A percentile compares a stretch with the other conserved stretches of the same genome.
Evolutionary conservation across 441 rosid genomes (phyloP).

Genomic region (Populus tomentosa): DNA sequence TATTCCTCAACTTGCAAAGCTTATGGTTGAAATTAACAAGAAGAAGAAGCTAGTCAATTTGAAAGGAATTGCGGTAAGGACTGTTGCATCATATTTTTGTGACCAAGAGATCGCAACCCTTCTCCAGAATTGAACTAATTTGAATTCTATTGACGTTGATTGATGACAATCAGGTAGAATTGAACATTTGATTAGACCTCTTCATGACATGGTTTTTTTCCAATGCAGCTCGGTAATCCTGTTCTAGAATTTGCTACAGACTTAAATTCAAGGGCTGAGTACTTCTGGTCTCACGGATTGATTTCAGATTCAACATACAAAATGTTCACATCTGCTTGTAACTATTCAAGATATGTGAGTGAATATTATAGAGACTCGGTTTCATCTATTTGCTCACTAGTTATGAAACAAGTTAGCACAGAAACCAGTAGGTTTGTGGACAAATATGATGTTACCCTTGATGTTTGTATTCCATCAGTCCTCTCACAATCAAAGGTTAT

Average conservation of each 20-base stretch:
- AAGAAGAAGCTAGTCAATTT: constrained; percentile 67
- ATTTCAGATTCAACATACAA: constrained; percentile 81
- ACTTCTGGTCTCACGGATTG: constrained; percentile 94
- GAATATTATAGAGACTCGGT: constrained; percentile 83
- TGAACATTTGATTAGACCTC: background rate
- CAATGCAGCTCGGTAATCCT: constrained; percentile 82
- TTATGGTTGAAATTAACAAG: constrained; percentile 67
- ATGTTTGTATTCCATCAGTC: constrained; percentile 86
- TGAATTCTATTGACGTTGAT: background rate
- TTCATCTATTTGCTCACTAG: constrained; percentile 68
- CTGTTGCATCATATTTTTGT: background rate
- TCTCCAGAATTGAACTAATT: background rate
- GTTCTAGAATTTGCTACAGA: constrained; percentile 80
- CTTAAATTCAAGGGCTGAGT: constrained; percentile 91
- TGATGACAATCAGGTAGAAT: background rate
- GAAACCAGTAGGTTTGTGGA: constrained; percentile 95
- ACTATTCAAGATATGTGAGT: constrained; percentile 88
- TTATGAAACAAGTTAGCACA: constrained; percentile 70
- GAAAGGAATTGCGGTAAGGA: constrained; percentile 91
- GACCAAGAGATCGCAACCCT: background rate
- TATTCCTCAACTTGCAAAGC: constrained; percentile 89
- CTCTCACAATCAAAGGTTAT: constrained; percentile 74
- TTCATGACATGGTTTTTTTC: background rate
- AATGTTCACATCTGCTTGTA: constrained; percentile 84
- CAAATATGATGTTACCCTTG: constrained; percentile 95